Percentiles rank a stretch among this genome's conserved stretches.
Conservation (phyloP, 495 filamentous ascomycete genomes). For the Neurospora sp. region DNA sequence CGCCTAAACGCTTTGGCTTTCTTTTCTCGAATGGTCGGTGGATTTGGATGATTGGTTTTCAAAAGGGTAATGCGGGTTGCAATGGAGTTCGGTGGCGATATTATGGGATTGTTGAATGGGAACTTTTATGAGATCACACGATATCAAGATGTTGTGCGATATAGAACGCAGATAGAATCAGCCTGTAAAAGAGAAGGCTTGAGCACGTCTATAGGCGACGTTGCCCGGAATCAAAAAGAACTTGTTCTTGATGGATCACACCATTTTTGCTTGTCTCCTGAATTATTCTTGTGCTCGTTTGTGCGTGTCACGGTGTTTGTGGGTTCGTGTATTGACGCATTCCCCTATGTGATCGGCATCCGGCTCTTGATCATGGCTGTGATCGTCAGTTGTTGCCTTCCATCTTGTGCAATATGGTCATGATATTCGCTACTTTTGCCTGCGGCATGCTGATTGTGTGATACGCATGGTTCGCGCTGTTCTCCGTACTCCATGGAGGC, state of each 20-base stretch:
- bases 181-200: not conserved
- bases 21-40: not conserved
- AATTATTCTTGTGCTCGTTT: not conserved
- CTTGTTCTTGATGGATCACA: not conserved
- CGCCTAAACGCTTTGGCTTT: constrained; percentile 41
- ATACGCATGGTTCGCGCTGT: not conserved
- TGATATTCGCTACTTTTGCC: not conserved
- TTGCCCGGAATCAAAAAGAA: not conserved
- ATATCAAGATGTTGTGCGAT: not conserved
- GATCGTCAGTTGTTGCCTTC: not conserved
- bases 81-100: not conserved
- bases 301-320: not conserved
- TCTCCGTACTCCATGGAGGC: not conserved
- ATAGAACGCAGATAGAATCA: not conserved
- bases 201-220: not conserved
- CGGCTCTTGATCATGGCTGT: not conserved
- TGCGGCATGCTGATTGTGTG: not conserved
- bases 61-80: not conserved
- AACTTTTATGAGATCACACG: not conserved
- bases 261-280: not conserved
- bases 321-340: not conserved
- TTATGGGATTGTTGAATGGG: not conserved
- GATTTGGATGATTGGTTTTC: not conserved
- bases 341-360: not conserved
- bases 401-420: not conserved